Evolutionary conservation across 768 basidiomycete genomes (phyloP), one percentile per base, ranked within the genome.

Genomic region (Aureoboletus auriporus): DNA sequence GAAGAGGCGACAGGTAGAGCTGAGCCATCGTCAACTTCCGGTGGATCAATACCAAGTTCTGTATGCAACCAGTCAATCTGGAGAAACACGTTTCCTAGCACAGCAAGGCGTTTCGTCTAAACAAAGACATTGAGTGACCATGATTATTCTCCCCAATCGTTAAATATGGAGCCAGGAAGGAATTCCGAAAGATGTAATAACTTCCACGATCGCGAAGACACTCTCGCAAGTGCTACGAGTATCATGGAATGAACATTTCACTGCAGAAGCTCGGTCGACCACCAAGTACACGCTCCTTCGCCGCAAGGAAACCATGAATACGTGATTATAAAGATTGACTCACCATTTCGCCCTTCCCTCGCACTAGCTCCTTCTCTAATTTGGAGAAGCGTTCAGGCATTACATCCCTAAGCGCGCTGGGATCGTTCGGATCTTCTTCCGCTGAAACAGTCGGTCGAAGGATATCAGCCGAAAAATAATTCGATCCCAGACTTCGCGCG

Each of bases 321-420:
- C 2, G n/a, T 29, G 35, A 26, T 35, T 4, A 26, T 1, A 29
- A 33, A 16, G 10, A 46, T n/a, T 1, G 13, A 74, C 87, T 60
- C 57, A 91, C 87, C 46, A 91, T 77, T 78, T 94, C 92, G n/a
- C 79, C 78, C 66, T 92, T 92, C 10, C 89, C 90, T 45, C 86
- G 75, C 9, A 88, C 83, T 14, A 93, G 76, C 59, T 93, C 90
- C 62, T 88, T 86, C 73, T 93, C 89, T 6, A 94, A 71, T 57
- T 74, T 84, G 39, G 80, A 75, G 60, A 94, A 89, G 11, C 87
- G 78, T 54, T 93, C 90, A 0, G 86, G 84, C 10, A 83, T 84
- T 13, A 93, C 87, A 57, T 93, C 87, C 20, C 78, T 74, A 58
- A 79, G 75, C 6, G 76, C 70, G 37, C 57, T 52, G 4, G 70